Percentiles rank a stretch among this genome's conserved stretches.
Evolutionary conservation across 2,329 filamentous ascomycete species (phyloP).

Genomic region (Aspergillus oerlinghausenensis): DNA sequence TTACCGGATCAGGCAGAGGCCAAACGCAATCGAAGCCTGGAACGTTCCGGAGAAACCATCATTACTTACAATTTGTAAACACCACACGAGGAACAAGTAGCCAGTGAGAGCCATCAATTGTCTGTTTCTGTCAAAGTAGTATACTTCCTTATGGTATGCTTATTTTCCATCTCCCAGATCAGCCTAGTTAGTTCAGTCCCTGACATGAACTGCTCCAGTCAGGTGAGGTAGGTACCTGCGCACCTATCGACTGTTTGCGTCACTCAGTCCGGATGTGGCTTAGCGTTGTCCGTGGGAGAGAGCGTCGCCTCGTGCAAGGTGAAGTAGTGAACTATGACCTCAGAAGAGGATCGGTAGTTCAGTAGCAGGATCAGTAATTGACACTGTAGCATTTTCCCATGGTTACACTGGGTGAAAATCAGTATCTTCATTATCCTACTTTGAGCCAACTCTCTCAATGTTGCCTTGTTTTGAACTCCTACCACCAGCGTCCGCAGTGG

Average conservation of each 20-base stretch:
- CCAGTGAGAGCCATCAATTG: background rate
- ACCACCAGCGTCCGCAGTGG: background rate
- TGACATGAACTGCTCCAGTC: background rate
- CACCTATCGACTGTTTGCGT: background rate
- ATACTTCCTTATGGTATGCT: background rate
- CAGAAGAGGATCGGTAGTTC: too few species aligned
- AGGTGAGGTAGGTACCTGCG: background rate
- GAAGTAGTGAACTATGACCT: background rate
- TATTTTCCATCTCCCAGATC: background rate
- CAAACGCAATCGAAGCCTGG: slow-evolving; percentile 2
- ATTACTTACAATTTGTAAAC: background rate
- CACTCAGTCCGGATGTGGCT: background rate
- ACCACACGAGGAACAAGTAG: background rate
- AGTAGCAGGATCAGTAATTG: background rate
- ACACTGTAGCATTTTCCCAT: background rate
- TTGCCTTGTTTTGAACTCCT: background rate
- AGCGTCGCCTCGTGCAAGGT: background rate
- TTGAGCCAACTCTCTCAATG: too few species aligned
- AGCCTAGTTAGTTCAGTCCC: background rate
- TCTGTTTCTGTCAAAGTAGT: background rate
- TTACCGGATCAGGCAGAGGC: slow-evolving; percentile 5
- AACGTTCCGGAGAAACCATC: background rate
- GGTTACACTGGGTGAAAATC: background rate
- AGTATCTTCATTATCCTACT: background rate
- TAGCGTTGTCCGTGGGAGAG: background rate